Evolutionary conservation across 1,284 basidiomycete species (phyloP).

Genomic region (Clitocybe nebularis): DNA sequence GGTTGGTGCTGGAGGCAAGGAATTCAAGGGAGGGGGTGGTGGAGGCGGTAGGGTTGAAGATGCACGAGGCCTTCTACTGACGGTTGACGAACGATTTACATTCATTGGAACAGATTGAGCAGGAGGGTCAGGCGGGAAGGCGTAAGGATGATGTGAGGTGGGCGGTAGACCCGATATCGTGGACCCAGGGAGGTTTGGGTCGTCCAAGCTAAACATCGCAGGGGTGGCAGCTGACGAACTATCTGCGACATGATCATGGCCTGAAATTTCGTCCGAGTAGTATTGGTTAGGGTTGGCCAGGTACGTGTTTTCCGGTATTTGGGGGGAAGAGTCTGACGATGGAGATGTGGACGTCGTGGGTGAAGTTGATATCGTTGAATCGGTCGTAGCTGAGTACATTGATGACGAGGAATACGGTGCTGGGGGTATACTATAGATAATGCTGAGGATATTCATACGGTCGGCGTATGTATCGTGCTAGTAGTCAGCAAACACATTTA

Average conservation of each 20-base stretch:
- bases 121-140: conserved; percentile 32
- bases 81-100: conserved; percentile 21
- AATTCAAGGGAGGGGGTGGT: conserved; percentile 57
- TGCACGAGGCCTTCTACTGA: conserved; percentile 43
- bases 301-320: conserved; percentile 25
- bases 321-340: conserved; percentile 49
- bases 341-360: conserved; percentile 36
- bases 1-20: conserved; percentile 59
- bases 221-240: conserved; percentile 43
- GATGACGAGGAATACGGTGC: conserved; percentile 59
- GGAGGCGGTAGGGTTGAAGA: conserved; percentile 61
- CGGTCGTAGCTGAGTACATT: conserved; percentile 46
- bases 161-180: conserved; percentile 27
- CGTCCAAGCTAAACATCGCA: conserved; percentile 44
- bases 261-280: conserved; percentile 22
- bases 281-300: conserved; percentile 10
- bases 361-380: conserved; percentile 40
- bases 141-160: conserved; percentile 41
- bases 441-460: conserved; percentile 82
- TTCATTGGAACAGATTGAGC: conserved; percentile 14
- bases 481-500: conserved; percentile 15
- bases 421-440: conserved; percentile 79
- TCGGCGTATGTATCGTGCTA: conserved; percentile 87
- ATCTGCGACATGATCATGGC: conserved; percentile 32
- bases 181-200: conserved; percentile 31